These are phyloP conservation scores for Wallacemonas collosoma DNA, from an alignment of 208 protist species.

Conservation along the genomic window DNA sequence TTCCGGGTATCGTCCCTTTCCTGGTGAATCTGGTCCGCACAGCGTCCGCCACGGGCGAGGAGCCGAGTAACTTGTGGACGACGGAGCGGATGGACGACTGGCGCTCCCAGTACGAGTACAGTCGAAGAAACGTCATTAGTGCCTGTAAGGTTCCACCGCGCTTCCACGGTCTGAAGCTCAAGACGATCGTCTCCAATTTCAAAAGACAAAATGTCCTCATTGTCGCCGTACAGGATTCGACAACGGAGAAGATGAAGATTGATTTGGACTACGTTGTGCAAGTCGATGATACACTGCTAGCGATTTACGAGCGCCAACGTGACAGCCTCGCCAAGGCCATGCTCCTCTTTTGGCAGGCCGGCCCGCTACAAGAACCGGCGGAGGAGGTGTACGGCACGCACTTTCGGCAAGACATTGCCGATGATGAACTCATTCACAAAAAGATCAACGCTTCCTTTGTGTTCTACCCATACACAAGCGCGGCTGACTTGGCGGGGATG, in stretches of 20 bases:
- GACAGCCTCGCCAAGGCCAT: slow-evolving; percentile 58
- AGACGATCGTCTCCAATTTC: slow-evolving; percentile 45
- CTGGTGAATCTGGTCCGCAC: slow-evolving; percentile 85
- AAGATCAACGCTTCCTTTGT: slow-evolving; percentile 62
- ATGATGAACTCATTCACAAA: slow-evolving; percentile 31
- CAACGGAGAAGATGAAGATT: slow-evolving; percentile 55
- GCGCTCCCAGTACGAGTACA: slow-evolving; percentile 83
- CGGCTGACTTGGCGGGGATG: slow-evolving; percentile 24
- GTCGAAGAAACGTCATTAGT: slow-evolving; percentile 70
- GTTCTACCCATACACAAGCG: slow-evolving; percentile 76
- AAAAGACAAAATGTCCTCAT: slow-evolving; percentile 74
- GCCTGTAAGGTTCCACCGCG: slow-evolving; percentile 57
- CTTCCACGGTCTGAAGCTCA: slow-evolving; percentile 53
- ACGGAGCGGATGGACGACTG: slow-evolving; percentile 65
- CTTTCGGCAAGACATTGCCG: slow-evolving; percentile 38
- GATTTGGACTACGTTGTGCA: slow-evolving; percentile 65
- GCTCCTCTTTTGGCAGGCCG: slow-evolving; percentile 38
- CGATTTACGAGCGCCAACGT: slow-evolving; percentile 60
- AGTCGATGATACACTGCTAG: slow-evolving; percentile 58
- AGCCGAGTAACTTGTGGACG: slow-evolving; percentile 56
- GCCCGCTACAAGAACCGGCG: slow-evolving; percentile 28
- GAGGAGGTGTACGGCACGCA: slow-evolving; percentile 35
- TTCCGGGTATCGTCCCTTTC: slow-evolving; percentile 84
- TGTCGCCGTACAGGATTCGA: slow-evolving; percentile 67
- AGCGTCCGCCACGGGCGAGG: slow-evolving; percentile 51